A percentile compares a stretch with the other conserved stretches of the same genome.
Evolutionary conservation across 2,329 filamentous ascomycete genomes (phyloP).

Genomic region (Bipolaris bicolor): DNA sequence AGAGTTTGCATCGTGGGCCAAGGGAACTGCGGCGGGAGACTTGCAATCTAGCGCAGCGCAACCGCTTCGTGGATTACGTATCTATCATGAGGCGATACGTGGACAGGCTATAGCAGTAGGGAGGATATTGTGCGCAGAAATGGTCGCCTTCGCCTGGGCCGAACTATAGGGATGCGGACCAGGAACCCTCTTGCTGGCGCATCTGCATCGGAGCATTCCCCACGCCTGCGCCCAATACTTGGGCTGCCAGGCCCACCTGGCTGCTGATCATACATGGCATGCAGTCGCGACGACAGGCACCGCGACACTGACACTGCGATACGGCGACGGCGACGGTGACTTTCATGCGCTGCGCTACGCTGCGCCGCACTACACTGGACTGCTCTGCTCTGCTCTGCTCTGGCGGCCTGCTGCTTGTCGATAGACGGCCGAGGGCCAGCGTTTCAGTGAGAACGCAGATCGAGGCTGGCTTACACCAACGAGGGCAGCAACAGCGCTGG

Average conservation of each 20-base stretch:
- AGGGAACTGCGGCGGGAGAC: background rate
- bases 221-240: slow-evolving; percentile 3
- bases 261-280: slow-evolving; percentile 26
- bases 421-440: slow-evolving; percentile 17
- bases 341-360: no score
- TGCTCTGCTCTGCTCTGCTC: no score
- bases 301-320: slow-evolving; percentile 1
- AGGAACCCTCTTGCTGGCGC: slow-evolving; percentile 9
- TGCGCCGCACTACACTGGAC: no score
- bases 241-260: slow-evolving; percentile 20
- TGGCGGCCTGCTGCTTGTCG: background rate
- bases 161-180: slow-evolving; percentile 7
- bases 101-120: background rate
- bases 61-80: background rate
- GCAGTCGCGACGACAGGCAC: slow-evolving; percentile 5
- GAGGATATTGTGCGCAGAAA: background rate
- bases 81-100: background rate
- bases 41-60: background rate
- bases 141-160: background rate
- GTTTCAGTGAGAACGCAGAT: slow-evolving; percentile 25
- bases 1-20: background rate
- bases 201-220: slow-evolving; percentile 17
- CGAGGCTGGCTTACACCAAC: background rate
- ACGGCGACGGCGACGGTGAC: no score
- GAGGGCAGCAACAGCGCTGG: background rate